Evolutionary conservation across 2,329 filamentous ascomycete genomes (phyloP).

Genomic region (Penicillium vulpinum): DNA sequence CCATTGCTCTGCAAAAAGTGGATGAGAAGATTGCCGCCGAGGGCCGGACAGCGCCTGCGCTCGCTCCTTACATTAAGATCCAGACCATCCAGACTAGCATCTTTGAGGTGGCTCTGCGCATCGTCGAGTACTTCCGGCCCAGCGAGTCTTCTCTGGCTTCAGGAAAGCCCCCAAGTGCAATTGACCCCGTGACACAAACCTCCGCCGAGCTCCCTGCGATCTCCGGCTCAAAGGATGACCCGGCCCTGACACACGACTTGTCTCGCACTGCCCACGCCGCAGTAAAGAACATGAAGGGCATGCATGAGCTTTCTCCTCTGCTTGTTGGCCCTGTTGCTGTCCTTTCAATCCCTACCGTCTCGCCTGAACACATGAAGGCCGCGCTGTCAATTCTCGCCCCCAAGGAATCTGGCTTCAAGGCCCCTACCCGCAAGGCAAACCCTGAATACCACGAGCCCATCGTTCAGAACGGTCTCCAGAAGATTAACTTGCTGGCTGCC

Average conservation of each 20-base stretch:
- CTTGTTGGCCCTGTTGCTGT: conserved; percentile 79
- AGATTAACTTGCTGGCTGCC: conserved; percentile 82
- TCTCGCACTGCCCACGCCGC: conserved; percentile 56
- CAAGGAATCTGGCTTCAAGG: conserved; percentile 69
- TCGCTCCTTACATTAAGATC: conserved; percentile 68
- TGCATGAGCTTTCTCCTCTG: conserved; percentile 69
- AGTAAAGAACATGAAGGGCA: conserved; percentile 52
- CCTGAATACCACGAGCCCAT: conserved; percentile 78
- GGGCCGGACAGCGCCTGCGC: conserved; percentile 41
- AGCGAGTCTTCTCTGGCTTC: conserved; percentile 29
- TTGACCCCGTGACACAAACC: conserved; percentile 34
- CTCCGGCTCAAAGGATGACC: conserved; percentile 38
- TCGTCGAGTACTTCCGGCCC: conserved; percentile 80
- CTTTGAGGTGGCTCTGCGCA: conserved; percentile 77
- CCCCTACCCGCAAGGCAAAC: conserved; percentile 71
- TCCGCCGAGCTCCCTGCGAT: conserved; percentile 30
- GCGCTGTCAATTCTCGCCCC: conserved; percentile 78
- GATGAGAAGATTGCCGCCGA: conserved; percentile 67
- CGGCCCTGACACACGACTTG: conserved; percentile 58
- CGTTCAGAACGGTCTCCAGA: conserved; percentile 80
- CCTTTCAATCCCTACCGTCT: conserved; percentile 77
- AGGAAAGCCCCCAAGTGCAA: conserved; percentile 25
- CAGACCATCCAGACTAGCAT: conserved; percentile 88
- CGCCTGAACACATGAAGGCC: conserved; percentile 78
- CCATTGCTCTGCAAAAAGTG: conserved; percentile 60